Evolutionary conservation across 225 moss, liverwort and hornwort species (phyloP).

Genomic region (Polytrichum formosum): DNA sequence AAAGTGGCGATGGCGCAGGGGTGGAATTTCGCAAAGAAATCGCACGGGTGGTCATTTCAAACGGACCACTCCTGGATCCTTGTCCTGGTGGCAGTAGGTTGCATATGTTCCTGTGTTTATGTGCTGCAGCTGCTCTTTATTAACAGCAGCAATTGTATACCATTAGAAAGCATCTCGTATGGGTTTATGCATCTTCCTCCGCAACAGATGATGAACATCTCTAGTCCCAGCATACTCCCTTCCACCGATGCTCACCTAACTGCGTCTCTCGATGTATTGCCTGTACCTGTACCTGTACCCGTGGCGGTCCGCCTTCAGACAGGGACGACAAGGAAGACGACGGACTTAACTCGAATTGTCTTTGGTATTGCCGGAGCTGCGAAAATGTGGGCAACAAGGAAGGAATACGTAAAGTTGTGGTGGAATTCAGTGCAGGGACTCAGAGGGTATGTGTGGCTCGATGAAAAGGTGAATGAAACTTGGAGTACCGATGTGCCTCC

Average conservation of each 20-base stretch:
- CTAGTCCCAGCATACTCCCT: too few relatives aligned
- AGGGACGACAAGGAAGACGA: too few relatives aligned
- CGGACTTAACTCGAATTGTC: conserved; percentile 8
- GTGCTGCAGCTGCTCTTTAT: conserved; percentile 13
- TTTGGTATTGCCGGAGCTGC: conserved; percentile 37
- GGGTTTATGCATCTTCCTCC: too few relatives aligned
- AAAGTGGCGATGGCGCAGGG: too few relatives aligned
- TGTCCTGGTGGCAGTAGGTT: conserved; percentile 12
- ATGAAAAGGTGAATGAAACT: conserved; percentile 9
- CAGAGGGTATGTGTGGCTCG: conserved; percentile 56
- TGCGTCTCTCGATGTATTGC: too few relatives aligned
- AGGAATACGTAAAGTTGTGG: conserved; percentile 49
- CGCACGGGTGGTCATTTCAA: too few relatives aligned
- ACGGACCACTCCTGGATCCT: conserved; percentile 9
- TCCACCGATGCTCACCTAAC: too few relatives aligned
- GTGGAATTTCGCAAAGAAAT: too few relatives aligned
- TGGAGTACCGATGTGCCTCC: conserved; percentile 28
- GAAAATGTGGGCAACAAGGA: conserved; percentile 26
- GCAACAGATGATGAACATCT: too few relatives aligned
- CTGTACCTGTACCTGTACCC: too few relatives aligned
- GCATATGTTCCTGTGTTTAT: conserved; percentile 27
- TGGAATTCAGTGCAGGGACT: conserved; percentile 26
- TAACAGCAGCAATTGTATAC: not conserved
- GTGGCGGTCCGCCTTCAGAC: too few relatives aligned
- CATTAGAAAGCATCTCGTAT: too few relatives aligned